Conservation (phyloP, 2,329 filamentous ascomycete species). For the Aspergillus hiratsukae region DNA sequence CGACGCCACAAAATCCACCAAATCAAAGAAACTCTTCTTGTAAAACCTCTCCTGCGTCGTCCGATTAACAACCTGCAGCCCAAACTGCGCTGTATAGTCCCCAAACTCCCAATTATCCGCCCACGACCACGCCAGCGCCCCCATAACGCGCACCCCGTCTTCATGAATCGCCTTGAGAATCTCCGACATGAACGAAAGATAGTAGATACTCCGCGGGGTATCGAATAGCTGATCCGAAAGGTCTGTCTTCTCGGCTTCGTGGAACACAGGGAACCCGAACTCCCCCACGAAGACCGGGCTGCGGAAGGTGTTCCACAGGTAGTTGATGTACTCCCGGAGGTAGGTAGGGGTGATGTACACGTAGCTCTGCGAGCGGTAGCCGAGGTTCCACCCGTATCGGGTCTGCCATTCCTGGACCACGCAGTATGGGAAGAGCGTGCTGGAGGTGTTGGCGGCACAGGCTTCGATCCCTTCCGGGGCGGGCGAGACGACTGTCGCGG, state of each 20-base stretch:
- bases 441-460: conserved; percentile 45
- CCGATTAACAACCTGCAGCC: conserved; percentile 54
- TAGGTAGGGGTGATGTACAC: conserved; percentile 53
- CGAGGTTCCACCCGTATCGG: conserved; percentile 54
- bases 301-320: conserved; percentile 57
- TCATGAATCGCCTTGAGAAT: conserved; percentile 53
- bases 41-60: conserved; percentile 49
- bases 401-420: conserved; percentile 47
- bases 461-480: conserved; percentile 44
- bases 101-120: conserved; percentile 57
- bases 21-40: conserved; percentile 57
- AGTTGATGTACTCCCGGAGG: conserved; percentile 49
- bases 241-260: conserved; percentile 38
- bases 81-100: conserved; percentile 47
- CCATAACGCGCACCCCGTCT: conserved; percentile 53
- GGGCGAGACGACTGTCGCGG: conserved; percentile 50
- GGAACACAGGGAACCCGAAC: conserved; percentile 53
- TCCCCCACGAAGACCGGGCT: conserved; percentile 47
- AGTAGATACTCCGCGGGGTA: conserved; percentile 51
- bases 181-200: conserved; percentile 52
- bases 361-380: conserved; percentile 53
- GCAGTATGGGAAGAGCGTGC: conserved; percentile 50
- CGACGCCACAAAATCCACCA: conserved; percentile 45
- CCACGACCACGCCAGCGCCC: conserved; percentile 52
- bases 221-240: conserved; percentile 52